Conservation (phyloP, 495 filamentous ascomycete genomes). For the Aspergillus heteromorphus region DNA sequence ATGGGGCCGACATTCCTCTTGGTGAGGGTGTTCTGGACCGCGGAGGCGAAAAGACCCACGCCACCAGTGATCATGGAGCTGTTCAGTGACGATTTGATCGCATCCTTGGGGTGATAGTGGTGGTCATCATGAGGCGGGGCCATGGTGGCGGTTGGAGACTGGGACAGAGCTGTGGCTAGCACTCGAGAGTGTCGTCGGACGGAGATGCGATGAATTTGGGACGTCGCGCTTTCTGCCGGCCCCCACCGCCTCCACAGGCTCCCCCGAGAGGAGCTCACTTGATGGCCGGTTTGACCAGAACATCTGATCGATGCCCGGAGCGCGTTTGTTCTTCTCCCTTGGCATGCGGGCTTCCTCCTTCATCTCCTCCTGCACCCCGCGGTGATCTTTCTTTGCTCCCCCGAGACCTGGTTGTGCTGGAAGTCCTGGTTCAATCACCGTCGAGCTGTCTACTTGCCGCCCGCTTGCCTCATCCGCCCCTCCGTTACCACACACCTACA, state of each 20-base stretch:
- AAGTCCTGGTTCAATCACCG: neutral
- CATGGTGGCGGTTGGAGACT: slow-evolving; percentile 37
- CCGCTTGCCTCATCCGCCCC: slow-evolving; percentile 8
- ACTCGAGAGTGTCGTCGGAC: slow-evolving; percentile 19
- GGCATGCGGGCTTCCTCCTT: neutral
- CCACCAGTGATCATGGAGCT: slow-evolving; percentile 59
- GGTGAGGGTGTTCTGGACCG: slow-evolving; percentile 77
- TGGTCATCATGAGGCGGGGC: slow-evolving; percentile 44
- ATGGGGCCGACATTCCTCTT: slow-evolving; percentile 71
- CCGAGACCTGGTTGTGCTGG: neutral
- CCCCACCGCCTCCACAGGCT: slow-evolving; percentile 22
- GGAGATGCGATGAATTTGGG: slow-evolving; percentile 24
- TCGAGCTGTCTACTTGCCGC: slow-evolving; percentile 7
- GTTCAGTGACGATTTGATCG: slow-evolving; percentile 59
- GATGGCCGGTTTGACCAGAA: slow-evolving; percentile 1
- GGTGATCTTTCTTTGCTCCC: neutral
- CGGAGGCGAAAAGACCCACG: slow-evolving; percentile 65
- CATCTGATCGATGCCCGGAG: slow-evolving; percentile 5
- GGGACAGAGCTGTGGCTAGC: slow-evolving; percentile 18
- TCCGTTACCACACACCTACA: slow-evolving; percentile 1
- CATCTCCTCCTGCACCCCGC: neutral
- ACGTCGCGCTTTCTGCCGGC: slow-evolving; percentile 27
- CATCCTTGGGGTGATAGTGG: slow-evolving; percentile 72
- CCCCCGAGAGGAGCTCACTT: slow-evolving; percentile 11
- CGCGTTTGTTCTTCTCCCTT: slow-evolving; percentile 1